Evolutionary conservation across 805 yeast genomes (phyloP).

Genomic region (Gaillardinia entomophila): DNA sequence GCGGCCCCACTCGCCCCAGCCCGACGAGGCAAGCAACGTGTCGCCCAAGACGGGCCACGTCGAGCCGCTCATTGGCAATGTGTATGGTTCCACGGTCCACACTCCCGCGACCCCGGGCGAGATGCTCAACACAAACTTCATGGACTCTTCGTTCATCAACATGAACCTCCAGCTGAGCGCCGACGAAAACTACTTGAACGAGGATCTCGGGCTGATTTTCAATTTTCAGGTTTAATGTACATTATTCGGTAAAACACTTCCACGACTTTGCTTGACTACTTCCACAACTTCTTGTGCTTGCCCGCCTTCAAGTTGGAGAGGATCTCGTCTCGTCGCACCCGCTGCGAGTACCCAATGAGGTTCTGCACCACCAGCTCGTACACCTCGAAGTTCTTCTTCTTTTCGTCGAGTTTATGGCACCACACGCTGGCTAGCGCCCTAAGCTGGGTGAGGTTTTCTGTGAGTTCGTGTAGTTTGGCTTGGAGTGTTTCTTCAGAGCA

Average conservation of each 20-base stretch:
- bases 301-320: constrained; percentile 25
- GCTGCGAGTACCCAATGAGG: constrained; percentile 85
- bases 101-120: constrained; percentile 20
- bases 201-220: constrained; percentile 8
- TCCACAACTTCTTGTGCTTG: too few relatives aligned
- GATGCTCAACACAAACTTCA: constrained; percentile 28
- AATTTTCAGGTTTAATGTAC: neutral
- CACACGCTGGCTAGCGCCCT: constrained; percentile 38
- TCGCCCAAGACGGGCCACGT: constrained; percentile 2
- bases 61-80: neutral
- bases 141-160: constrained; percentile 35
- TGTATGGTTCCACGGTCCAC: neutral
- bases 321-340: constrained; percentile 50
- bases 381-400: constrained; percentile 61
- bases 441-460: constrained; percentile 19
- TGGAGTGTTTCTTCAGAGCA: constrained; percentile 24
- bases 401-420: constrained; percentile 43
- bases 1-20: constrained; percentile 29
- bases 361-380: constrained; percentile 88
- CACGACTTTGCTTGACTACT: too few relatives aligned
- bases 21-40: neutral
- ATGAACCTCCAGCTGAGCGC: constrained; percentile 32
- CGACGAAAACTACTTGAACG: constrained; percentile 10
- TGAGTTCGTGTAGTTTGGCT: constrained; percentile 30
- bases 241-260: too few relatives aligned